Evolutionary conservation across 2,329 filamentous ascomycete genomes (phyloP).

Genomic region (Arthroderma sp.): DNA sequence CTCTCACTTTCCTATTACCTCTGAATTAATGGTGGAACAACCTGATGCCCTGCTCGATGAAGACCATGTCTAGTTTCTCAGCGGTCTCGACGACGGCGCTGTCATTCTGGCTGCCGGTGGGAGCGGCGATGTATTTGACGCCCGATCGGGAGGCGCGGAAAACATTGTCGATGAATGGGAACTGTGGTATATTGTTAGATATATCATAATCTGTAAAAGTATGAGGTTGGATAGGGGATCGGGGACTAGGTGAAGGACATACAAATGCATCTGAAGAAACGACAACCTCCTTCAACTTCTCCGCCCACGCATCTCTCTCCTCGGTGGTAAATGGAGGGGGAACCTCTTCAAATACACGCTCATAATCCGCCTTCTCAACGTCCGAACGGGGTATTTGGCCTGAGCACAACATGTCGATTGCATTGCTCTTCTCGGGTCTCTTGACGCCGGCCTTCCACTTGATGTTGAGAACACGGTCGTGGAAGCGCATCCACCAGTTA

Average conservation of each 20-base stretch:
- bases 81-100: slow-evolving; percentile 57
- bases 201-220: not conserved
- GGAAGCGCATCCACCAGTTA: slow-evolving; percentile 99
- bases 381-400: slow-evolving; percentile 75
- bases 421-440: slow-evolving; percentile 94
- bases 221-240: not conserved
- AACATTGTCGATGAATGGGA: slow-evolving; percentile 97
- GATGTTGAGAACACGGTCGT: slow-evolving; percentile 72
- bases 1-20: no score
- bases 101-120: slow-evolving; percentile 55
- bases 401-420: slow-evolving; percentile 87
- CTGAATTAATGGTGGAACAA: slow-evolving; percentile 76
- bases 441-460: slow-evolving; percentile 98
- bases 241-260: slow-evolving; percentile 30
- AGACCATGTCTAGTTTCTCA: slow-evolving; percentile 81
- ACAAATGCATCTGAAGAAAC: slow-evolving; percentile 93
- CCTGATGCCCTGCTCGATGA: slow-evolving; percentile 86
- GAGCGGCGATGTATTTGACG: slow-evolving; percentile 90
- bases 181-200: slow-evolving; percentile 38
- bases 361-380: slow-evolving; percentile 73
- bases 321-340: slow-evolving; percentile 67
- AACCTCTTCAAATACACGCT: slow-evolving; percentile 79
- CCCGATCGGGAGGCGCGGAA: slow-evolving; percentile 81
- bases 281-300: slow-evolving; percentile 60
- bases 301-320: slow-evolving; percentile 76